Conservation (phyloP, 2,329 filamentous ascomycete species). For the Ciborinia camelliae region DNA sequence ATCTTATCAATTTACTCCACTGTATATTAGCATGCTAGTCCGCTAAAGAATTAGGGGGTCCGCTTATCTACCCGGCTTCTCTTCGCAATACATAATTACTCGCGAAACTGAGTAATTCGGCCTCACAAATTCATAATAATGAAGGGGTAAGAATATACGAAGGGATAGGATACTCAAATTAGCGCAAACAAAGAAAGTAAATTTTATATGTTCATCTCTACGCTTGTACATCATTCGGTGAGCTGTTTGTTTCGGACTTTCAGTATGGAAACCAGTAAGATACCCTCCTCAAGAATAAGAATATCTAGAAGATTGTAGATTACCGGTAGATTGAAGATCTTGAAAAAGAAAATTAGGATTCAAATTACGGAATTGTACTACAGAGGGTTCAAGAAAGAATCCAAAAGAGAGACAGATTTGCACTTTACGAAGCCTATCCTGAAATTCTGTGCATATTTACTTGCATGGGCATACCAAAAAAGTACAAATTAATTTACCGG, state of each 20-base stretch:
- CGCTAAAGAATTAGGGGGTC: slow-evolving; percentile 15
- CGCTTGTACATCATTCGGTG: background rate
- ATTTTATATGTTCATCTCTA: slow-evolving; percentile 3
- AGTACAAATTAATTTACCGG: slow-evolving; percentile 1
- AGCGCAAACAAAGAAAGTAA: background rate
- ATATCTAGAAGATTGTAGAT: background rate
- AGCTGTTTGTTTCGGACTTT: background rate
- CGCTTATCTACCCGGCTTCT: slow-evolving; percentile 21
- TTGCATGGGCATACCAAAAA: background rate
- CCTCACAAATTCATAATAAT: too few relatives aligned
- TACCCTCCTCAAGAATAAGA: too few relatives aligned
- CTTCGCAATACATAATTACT: slow-evolving; percentile 1
- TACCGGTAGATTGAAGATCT: background rate
- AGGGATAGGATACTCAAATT: too few relatives aligned
- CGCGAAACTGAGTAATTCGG: too few relatives aligned
- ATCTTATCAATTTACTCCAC: slow-evolving; percentile 17
- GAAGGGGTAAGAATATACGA: background rate
- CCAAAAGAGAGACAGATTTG: slow-evolving; percentile 1
- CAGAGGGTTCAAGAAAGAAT: background rate
- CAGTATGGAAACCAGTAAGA: background rate
- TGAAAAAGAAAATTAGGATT: background rate
- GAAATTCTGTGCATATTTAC: slow-evolving; percentile 1
- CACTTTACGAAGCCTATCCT: background rate
- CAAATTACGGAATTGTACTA: too few relatives aligned
- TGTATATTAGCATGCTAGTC: background rate